Percentiles rank a stretch among this genome's conserved stretches.
Evolutionary conservation across 768 basidiomycete genomes (phyloP).

Genomic region (Termitomyces heimii): DNA sequence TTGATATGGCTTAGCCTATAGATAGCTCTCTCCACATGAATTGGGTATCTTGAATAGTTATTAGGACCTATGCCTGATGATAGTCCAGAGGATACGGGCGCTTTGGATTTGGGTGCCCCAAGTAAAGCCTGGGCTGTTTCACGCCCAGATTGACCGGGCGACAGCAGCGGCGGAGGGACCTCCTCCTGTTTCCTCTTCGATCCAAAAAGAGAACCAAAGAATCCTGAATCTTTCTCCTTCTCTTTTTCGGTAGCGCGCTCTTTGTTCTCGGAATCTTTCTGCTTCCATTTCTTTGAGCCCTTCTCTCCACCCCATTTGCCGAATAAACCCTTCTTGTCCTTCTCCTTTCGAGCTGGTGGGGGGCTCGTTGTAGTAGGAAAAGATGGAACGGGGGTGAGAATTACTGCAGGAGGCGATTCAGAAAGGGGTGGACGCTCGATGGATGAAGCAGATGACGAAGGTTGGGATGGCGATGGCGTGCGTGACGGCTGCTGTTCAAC

Average conservation of each 20-base stretch:
- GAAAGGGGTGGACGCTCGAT: slow-evolving; percentile 20
- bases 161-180: slow-evolving; percentile 26
- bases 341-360: slow-evolving; percentile 50
- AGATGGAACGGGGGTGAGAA: slow-evolving; percentile 21
- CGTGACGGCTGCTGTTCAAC: slow-evolving; percentile 38
- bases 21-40: slow-evolving; percentile 97
- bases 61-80: slow-evolving; percentile 35
- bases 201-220: slow-evolving; percentile 90
- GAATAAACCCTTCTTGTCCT: slow-evolving; percentile 69
- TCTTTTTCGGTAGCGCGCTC: slow-evolving; percentile 33
- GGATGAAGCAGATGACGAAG: slow-evolving; percentile 15
- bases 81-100: slow-evolving; percentile 54
- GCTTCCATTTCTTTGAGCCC: slow-evolving; percentile 43
- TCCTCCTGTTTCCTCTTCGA: slow-evolving; percentile 83
- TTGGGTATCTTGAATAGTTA: slow-evolving; percentile 81
- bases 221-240: slow-evolving; percentile 73
- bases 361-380: slow-evolving; percentile 23
- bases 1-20: slow-evolving; percentile 98
- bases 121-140: slow-evolving; percentile 86
- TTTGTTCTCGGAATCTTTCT: slow-evolving; percentile 11
- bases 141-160: slow-evolving; percentile 52
- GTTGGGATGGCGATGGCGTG: slow-evolving; percentile 52
- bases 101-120: slow-evolving; percentile 77
- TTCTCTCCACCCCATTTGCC: slow-evolving; percentile 67
- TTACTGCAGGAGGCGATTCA: slow-evolving; percentile 17